Conservation (phyloP, 2,329 filamentous ascomycete species). For the Phyllachora maydis region DNA sequence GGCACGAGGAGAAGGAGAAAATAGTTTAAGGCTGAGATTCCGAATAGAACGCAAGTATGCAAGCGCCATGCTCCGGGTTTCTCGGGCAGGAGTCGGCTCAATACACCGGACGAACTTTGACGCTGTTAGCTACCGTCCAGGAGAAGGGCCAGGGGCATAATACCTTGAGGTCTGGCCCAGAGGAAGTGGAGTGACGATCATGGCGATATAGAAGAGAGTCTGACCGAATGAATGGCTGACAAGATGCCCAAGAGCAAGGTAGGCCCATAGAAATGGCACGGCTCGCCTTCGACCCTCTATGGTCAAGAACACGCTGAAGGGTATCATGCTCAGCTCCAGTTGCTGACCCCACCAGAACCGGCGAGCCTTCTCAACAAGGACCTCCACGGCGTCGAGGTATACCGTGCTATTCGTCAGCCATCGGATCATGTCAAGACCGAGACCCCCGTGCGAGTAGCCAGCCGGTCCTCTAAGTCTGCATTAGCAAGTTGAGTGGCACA, state of each 20-base stretch:
- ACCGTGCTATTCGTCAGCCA: conserved; percentile 34
- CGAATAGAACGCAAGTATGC: conserved; percentile 13
- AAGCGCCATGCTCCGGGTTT: conserved; percentile 24
- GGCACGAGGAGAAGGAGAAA: conserved; percentile 15
- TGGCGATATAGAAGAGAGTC: conserved; percentile 39
- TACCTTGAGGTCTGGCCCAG: conserved; percentile 12
- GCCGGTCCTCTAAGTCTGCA: conserved; percentile 4
- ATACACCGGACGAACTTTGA: conserved; percentile 6
- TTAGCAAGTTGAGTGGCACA: conserved; percentile 2
- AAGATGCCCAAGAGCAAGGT: conserved; percentile 35
- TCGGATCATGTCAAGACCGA: conserved; percentile 16
- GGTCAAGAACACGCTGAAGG: conserved; percentile 35
- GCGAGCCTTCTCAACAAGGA: conserved; percentile 29
- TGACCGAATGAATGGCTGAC: conserved; percentile 39
- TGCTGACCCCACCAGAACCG: conserved; percentile 44
- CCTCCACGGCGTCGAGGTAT: conserved; percentile 28
- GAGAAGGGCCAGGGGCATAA: background rate
- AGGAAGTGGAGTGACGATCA: conserved; percentile 33
- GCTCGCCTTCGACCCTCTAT: conserved; percentile 36
- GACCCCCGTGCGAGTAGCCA: background rate
- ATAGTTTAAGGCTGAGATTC: conserved; percentile 16
- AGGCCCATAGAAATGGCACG: conserved; percentile 31
- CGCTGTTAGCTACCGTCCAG: conserved; percentile 1
- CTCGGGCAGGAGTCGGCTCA: conserved; percentile 10
- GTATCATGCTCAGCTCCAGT: conserved; percentile 28